A percentile compares a stretch with the other conserved stretches of the same genome.
These are phyloP conservation scores for Massariosphaeria phaeospora DNA, from an alignment of 495 filamentous ascomycete species.

Conservation along the genomic window DNA sequence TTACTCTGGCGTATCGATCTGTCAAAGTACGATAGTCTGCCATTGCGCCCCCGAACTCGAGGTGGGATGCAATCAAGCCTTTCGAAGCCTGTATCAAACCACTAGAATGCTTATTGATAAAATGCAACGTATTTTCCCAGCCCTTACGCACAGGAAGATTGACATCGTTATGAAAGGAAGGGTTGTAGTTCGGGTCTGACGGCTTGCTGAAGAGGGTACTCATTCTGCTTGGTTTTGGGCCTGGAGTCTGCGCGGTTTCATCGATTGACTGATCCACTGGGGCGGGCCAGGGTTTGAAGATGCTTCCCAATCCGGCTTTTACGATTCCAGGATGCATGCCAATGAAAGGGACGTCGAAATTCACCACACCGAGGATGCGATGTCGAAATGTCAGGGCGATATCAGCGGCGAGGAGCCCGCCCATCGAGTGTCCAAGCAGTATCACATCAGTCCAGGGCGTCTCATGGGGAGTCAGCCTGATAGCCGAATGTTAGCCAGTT, in stretches of 20 bases:
- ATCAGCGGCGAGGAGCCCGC: slow-evolving; percentile 77
- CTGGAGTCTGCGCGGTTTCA: slow-evolving; percentile 17
- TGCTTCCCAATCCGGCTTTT: slow-evolving; percentile 67
- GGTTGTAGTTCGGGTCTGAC: slow-evolving; percentile 64
- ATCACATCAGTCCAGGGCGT: slow-evolving; percentile 70
- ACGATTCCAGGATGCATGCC: slow-evolving; percentile 89
- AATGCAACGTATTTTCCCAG: slow-evolving; percentile 64
- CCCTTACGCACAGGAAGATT: slow-evolving; percentile 58
- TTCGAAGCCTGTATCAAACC: slow-evolving; percentile 63
- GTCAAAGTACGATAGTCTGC: slow-evolving; percentile 69
- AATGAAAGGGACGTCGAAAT: slow-evolving; percentile 79
- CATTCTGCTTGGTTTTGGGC: slow-evolving; percentile 19
- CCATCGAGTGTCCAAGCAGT: slow-evolving; percentile 85
- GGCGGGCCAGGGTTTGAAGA: slow-evolving; percentile 57
- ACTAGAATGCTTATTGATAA: slow-evolving; percentile 72
- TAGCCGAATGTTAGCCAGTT: slow-evolving; percentile 10
- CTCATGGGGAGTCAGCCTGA: slow-evolving; percentile 72
- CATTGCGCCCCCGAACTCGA: slow-evolving; percentile 77
- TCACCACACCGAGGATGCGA: slow-evolving; percentile 74
- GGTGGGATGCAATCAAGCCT: slow-evolving; percentile 68
- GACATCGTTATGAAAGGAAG: slow-evolving; percentile 67
- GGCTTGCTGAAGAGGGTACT: slow-evolving; percentile 30
- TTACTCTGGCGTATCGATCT: slow-evolving; percentile 60
- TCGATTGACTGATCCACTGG: slow-evolving; percentile 9
- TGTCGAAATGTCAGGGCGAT: slow-evolving; percentile 70